These are phyloP conservation scores for Auricularia auricula-judae DNA, from an alignment of 768 basidiomycete species.

Conservation along the genomic window DNA sequence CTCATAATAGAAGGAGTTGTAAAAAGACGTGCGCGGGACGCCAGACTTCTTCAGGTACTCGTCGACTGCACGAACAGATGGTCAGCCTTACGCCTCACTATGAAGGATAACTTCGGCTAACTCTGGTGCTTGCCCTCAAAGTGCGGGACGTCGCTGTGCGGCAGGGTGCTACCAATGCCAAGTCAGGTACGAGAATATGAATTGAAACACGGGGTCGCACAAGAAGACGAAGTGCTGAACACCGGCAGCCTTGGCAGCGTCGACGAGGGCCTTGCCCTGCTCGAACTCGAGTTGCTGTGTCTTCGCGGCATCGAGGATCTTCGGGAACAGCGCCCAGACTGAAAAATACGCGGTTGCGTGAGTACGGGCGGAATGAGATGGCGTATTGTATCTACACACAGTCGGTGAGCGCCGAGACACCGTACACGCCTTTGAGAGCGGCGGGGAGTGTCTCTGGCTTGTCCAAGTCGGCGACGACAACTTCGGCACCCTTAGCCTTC, in stretches of 20 bases:
- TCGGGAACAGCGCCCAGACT: not conserved
- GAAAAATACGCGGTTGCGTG: not conserved
- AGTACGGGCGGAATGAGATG: not conserved
- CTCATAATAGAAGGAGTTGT: constrained; percentile 4
- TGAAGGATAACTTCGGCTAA: not conserved
- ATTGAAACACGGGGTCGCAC: constrained; percentile 1
- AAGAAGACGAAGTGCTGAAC: constrained; percentile 16
- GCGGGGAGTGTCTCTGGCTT: not conserved
- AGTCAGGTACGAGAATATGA: not conserved
- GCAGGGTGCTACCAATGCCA: not conserved
- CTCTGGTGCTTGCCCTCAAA: constrained; percentile 5
- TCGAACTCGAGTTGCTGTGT: not conserved
- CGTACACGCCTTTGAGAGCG: constrained; percentile 9
- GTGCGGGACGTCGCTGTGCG: constrained; percentile 1
- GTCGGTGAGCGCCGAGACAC: constrained; percentile 9
- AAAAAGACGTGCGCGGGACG: constrained; percentile 6
- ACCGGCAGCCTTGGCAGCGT: constrained; percentile 16
- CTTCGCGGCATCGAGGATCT: not conserved
- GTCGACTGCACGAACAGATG: constrained; percentile 3
- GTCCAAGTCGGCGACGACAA: constrained; percentile 11
- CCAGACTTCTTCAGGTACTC: constrained; percentile 13
- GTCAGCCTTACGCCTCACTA: not conserved
- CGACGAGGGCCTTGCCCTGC: constrained; percentile 13
- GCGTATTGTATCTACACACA: not conserved
- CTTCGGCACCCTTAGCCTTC: constrained; percentile 13